Conservation (phyloP, 164 flowering plant species). For the Liriodendron chinense region DNA sequence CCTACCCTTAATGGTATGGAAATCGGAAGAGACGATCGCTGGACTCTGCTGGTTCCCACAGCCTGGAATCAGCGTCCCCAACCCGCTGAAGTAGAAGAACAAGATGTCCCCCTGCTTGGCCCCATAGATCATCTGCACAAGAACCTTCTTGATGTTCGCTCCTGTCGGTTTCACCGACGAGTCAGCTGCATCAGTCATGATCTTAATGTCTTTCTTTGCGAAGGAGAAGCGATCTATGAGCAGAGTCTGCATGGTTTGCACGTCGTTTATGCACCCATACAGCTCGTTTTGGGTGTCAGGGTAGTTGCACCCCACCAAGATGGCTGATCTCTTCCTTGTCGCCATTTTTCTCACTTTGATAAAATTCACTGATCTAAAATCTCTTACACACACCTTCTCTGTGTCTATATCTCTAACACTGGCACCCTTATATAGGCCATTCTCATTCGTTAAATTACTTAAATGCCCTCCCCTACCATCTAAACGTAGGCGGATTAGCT, state of each 20-base stretch:
- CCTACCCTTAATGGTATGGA: slow-evolving; percentile 82
- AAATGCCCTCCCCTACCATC: too few species aligned
- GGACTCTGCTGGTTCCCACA: slow-evolving; percentile 34
- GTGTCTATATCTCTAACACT: too few species aligned
- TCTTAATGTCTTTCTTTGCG: slow-evolving; percentile 31
- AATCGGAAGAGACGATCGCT: slow-evolving; percentile 78
- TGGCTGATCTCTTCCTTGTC: slow-evolving; percentile 44
- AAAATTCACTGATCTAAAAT: too few species aligned
- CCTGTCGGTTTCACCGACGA: slow-evolving; percentile 56
- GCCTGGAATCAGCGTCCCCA: slow-evolving; percentile 58
- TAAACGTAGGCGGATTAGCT: too few species aligned
- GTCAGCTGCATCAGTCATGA: slow-evolving; percentile 47
- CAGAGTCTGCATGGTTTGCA: slow-evolving; percentile 39
- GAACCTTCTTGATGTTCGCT: slow-evolving; percentile 50
- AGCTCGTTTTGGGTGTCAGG: slow-evolving; percentile 49
- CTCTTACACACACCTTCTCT: too few species aligned
- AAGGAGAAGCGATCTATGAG: slow-evolving; percentile 52
- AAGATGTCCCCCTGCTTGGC: slow-evolving; percentile 60
- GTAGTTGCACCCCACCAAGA: slow-evolving; percentile 68
- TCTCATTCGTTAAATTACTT: too few species aligned
- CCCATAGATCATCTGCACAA: slow-evolving; percentile 44
- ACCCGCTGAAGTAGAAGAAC: slow-evolving; percentile 77
- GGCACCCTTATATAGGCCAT: too few species aligned
- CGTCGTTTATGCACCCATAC: slow-evolving; percentile 83
- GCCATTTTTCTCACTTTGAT: slow-evolving; percentile 3